Conservation (phyloP, 2,329 filamentous ascomycete species). For the Waltergamsia citrina region DNA sequence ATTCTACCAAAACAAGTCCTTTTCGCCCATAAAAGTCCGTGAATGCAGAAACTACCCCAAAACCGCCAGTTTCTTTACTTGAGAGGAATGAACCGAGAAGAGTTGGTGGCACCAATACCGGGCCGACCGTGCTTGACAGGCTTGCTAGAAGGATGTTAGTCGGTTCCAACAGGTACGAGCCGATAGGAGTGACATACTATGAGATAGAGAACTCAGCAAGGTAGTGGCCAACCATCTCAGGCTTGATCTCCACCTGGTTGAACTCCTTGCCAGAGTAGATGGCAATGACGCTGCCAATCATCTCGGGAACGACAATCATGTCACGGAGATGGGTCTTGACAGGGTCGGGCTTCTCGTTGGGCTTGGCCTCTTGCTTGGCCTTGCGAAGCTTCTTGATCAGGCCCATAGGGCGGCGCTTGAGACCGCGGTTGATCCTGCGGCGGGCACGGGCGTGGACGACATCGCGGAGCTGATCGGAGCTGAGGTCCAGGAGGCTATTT, state of each 20-base stretch:
- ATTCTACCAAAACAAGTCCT: constrained; percentile 45
- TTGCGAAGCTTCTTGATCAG: constrained; percentile 99
- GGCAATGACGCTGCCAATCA: constrained; percentile 97
- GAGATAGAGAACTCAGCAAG: constrained; percentile 99
- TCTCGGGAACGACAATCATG: constrained; percentile 99
- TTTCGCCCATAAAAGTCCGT: constrained; percentile 47
- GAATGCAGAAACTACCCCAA: constrained; percentile 46
- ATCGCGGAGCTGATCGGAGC: constrained; percentile 97
- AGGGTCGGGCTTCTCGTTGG: constrained; percentile 99
- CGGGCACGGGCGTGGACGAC: constrained; percentile 98
- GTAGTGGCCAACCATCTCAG: constrained; percentile 99
- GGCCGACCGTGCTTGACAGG: constrained; percentile 99
- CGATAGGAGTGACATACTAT: constrained; percentile 61
- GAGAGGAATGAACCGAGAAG: constrained; percentile 99
- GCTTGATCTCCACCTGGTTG: constrained; percentile 99
- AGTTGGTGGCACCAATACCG: constrained; percentile 99
- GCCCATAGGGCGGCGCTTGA: constrained; percentile 99
- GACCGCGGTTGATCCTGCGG: constrained; percentile 97
- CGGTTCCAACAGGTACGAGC: neutral
- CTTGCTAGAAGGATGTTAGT: constrained; percentile 51
- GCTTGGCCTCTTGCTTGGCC: constrained; percentile 96
- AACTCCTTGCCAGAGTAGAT: constrained; percentile 99
- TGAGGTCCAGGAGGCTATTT: constrained; percentile 90
- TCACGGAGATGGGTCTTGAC: constrained; percentile 99
- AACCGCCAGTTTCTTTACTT: constrained; percentile 70